These are phyloP conservation scores for Zea luxurians DNA, from an alignment of 176 grass and related monocot genomes.

Conservation along the genomic window DNA sequence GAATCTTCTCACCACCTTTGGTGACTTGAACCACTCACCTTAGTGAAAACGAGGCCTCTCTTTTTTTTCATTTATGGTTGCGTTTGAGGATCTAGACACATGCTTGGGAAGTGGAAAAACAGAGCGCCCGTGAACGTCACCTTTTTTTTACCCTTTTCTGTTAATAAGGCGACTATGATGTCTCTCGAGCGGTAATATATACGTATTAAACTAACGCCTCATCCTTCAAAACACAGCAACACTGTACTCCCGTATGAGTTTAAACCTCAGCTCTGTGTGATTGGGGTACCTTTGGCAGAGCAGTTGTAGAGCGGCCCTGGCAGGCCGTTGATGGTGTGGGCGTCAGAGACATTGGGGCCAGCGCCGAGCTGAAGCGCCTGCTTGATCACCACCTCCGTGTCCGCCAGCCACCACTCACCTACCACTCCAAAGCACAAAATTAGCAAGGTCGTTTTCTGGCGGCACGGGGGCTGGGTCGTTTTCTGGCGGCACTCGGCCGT, in stretches of 20 bases:
- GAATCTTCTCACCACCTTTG: slow-evolving; percentile 29
- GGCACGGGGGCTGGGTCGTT: too few species aligned
- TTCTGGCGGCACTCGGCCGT: slow-evolving; percentile 9
- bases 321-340: slow-evolving; percentile 68
- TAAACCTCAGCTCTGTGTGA: too few species aligned
- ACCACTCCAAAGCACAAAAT: not conserved
- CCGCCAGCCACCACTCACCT: slow-evolving; percentile 72
- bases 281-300: slow-evolving; percentile 53
- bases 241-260: not conserved
- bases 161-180: not conserved
- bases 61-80: not conserved
- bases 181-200: too few species aligned
- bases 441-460: slow-evolving; percentile 1
- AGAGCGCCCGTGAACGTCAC: not conserved
- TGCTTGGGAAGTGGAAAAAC: not conserved
- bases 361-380: slow-evolving; percentile 42
- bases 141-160: not conserved
- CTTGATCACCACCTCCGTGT: slow-evolving; percentile 44
- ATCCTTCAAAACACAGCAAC: slow-evolving; percentile 1
- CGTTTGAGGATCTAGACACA: too few species aligned
- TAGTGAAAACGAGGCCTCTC: slow-evolving; percentile 9
- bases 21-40: slow-evolving; percentile 31
- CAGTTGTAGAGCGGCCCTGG: slow-evolving; percentile 59
- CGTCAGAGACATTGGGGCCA: slow-evolving; percentile 61
- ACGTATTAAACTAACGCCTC: not conserved